phyloP scores from a whole-genome alignment of 768 basidiomycete genomes.

The Mycena floridula region DNA sequence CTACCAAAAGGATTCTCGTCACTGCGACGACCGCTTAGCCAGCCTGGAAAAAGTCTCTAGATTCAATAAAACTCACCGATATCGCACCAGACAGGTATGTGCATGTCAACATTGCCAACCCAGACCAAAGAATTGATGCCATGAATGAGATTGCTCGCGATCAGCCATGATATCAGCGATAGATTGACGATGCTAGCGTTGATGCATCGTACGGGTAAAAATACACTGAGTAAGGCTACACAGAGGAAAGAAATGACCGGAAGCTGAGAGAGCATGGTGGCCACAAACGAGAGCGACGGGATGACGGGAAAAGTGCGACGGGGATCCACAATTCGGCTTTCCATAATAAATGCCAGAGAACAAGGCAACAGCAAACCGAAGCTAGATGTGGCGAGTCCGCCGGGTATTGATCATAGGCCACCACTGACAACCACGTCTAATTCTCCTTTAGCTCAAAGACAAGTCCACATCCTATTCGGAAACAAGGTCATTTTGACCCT shows the following conservation, averaged over 20 bases:
- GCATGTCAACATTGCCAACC: constrained; percentile 42
- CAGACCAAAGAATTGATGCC: constrained; percentile 59
- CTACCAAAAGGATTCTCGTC: constrained; percentile 48
- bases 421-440: not conserved
- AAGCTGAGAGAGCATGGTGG: constrained; percentile 28
- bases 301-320: not conserved
- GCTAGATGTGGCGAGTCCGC: not conserved
- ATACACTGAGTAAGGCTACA: constrained; percentile 29
- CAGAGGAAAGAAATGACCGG: constrained; percentile 39
- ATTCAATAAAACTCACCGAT: constrained; percentile 47
- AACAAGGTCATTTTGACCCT: not conserved
- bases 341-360: not conserved
- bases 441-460: not conserved
- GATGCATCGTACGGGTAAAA: constrained; percentile 36
- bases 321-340: not conserved
- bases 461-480: not conserved
- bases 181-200: constrained; percentile 39
- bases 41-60: not conserved
- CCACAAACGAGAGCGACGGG: not conserved
- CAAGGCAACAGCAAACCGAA: not conserved
- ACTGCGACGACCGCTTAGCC: constrained; percentile 27
- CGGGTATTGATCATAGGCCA: not conserved
- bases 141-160: constrained; percentile 39
- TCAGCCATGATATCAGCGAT: constrained; percentile 47
- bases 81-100: constrained; percentile 67